A percentile compares a stretch with the other conserved stretches of the same genome.
These are phyloP conservation scores for Lenzites betulinus DNA, from an alignment of 768 basidiomycete genomes.

Conservation along the genomic window DNA sequence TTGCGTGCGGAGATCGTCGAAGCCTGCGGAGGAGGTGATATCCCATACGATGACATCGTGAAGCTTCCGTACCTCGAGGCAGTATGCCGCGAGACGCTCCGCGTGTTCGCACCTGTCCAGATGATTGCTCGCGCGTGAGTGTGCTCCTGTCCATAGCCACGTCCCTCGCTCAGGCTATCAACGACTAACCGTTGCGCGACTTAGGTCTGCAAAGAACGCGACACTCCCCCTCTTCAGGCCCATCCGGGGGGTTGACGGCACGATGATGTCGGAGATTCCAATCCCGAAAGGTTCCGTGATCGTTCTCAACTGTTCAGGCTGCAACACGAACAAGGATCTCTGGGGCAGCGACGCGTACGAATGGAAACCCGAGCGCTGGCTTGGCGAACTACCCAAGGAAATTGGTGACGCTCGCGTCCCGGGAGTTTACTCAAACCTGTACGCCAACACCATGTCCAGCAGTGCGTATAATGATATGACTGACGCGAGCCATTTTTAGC, in stretches of 20 bases:
- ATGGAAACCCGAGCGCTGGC: constrained; percentile 25
- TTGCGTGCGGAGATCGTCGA: constrained; percentile 27
- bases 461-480: not conserved
- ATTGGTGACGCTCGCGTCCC: constrained; percentile 16
- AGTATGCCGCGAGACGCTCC: constrained; percentile 58
- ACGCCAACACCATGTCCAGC: not conserved
- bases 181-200: too few relatives aligned
- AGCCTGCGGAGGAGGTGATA: constrained; percentile 31
- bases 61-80: constrained; percentile 63
- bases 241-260: constrained; percentile 39
- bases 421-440: constrained; percentile 24
- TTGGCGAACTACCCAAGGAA: constrained; percentile 1
- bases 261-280: constrained; percentile 37
- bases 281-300: constrained; percentile 36
- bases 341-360: constrained; percentile 47
- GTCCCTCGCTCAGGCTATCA: constrained; percentile 8
- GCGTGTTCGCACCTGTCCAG: constrained; percentile 38
- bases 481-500: constrained; percentile 20
- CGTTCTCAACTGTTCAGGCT: not conserved
- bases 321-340: constrained; percentile 9
- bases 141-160: constrained; percentile 14
- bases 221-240: constrained; percentile 44
- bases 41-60: constrained; percentile 25
- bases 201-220: constrained; percentile 36
- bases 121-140: constrained; percentile 5